Base-by-base conservation (phyloP, 345 rosid genomes). In the Arabidopsis suecica region DNA sequence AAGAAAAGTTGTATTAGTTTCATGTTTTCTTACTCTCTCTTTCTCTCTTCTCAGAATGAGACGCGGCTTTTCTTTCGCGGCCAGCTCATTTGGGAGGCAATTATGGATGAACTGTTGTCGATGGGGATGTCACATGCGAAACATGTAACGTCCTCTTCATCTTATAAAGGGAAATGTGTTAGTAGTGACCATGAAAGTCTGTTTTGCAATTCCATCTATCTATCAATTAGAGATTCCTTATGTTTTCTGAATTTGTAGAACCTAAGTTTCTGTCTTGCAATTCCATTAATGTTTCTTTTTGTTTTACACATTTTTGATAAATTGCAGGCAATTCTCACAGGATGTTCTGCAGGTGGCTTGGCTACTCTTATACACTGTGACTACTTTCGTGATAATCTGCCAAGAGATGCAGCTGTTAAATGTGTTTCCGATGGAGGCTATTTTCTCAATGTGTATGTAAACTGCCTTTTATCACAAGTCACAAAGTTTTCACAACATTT, bases 341-440 rank as follows among this genome's bases (percentile, higher is more conserved):
- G 98, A 79, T 94, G 98, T 79, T 94, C 98, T 78, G 96, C 98
- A 45, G 98, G 98, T 53, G 97, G 96, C 13, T 83, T 94, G 82
- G 93, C 97, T 64, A 75, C 97, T 61, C 84, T 91, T 62, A 88
- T 90, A 68, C 97, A 91, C 54, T 94, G 96, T 57, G 97, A 94
- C 66, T 79, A 84, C 77, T 94, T 88, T 77, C 84, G 79, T 22
- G 84, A 86, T 58, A 86, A 51, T 78, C 49, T 94, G 61, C 91
- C 95, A 0, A 86, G 88, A 80, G 84, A 72, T 60, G 86, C 84
- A 20, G 70, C 83, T 67, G 91, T 93, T 77, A 91, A 94, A 81
- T 91, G 93, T 79, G 89, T 94, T 83, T 91, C 95, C 11, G 96
- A 90, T 81, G 97, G 87, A 73, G 89, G 91, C 69, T 90, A 80